Base-by-base conservation (phyloP, 768 basidiomycete genomes). In the Guyanaporus albipodus region DNA sequence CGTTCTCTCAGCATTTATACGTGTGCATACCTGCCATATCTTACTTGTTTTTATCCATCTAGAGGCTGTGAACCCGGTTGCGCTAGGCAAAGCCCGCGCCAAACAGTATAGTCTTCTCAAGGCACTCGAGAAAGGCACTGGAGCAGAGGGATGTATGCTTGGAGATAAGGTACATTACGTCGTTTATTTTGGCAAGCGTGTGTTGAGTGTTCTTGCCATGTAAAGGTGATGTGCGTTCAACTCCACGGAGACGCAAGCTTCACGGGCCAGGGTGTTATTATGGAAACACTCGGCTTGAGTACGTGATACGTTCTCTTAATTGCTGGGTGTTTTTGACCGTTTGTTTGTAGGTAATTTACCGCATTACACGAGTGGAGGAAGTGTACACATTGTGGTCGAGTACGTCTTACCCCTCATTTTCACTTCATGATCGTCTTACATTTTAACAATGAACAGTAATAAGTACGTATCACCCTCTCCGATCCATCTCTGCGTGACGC, bases 231-330 rank as follows among this genome's bases (percentile, higher is more conserved):
- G 80, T 91, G 86, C 52, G 84, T 95, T 0, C 90, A 93, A 57
- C 66, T 96, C 38, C 93, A 95, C 53, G 93, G 93, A 3, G 93
- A 96, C 63, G 91, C 89, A 1, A 90, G 87, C 48, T 94, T 95
- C 60, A 78, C 86, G 0, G 93, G 92, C 0, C 93, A 95, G 62
- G 92, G 93, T 2, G 75, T 95, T 5, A 79, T 93, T 15, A 93
- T 91, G 83, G 93, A 95, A 64, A 75, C 78, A 15, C 73, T 96
- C 26, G 89, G 91, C 6, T 68, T 95, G 44, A 92, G 89, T 83
- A 52, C 41, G 85, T 23, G 17, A n/a, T 21, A 18, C 11, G 8
- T 22, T n/a, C 7, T 28, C 21, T 2, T 18, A 6, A 3, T 39
- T n/a, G 1, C 9, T 9, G 8, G 34, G 7, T 34, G 8, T 37